phyloP scores from a whole-genome alignment of 2,329 filamentous ascomycete genomes.

The Rhytidhysteron rufulum region DNA sequence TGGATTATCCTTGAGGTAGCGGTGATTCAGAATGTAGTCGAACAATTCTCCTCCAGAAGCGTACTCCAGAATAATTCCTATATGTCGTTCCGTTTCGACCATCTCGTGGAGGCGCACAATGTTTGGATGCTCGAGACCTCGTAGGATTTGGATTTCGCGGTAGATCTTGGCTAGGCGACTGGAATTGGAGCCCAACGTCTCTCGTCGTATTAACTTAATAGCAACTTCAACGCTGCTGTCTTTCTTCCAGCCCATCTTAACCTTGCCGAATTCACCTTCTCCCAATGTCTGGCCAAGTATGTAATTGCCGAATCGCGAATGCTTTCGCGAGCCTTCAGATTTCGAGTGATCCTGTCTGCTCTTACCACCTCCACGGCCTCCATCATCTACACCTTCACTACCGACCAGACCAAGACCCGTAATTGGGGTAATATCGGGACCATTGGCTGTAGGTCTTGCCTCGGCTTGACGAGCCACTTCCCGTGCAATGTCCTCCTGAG shows the following conservation, averaged over 20 bases:
- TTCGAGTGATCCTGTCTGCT: conserved; percentile 58
- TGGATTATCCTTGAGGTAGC: conserved; percentile 90
- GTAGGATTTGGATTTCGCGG: conserved; percentile 89
- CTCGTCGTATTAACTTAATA: conserved; percentile 94
- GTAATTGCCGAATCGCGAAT: conserved; percentile 91
- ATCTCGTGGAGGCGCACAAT: conserved; percentile 97
- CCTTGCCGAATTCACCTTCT: conserved; percentile 97
- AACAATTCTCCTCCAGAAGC: conserved; percentile 96
- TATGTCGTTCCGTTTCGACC: conserved; percentile 95
- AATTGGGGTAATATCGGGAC: conserved; percentile 43
- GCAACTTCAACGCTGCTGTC: conserved; percentile 90
- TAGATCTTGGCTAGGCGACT: conserved; percentile 93
- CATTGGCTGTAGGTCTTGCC: conserved; percentile 44
- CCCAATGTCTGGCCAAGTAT: conserved; percentile 93
- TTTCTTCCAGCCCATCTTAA: conserved; percentile 97
- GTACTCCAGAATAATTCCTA: conserved; percentile 97
- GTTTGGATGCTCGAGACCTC: conserved; percentile 86
- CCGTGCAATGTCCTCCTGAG: conserved; percentile 67
- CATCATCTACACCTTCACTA: conserved; percentile 50
- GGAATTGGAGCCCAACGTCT: conserved; percentile 83
- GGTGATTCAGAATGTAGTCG: conserved; percentile 95
- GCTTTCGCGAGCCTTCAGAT: conserved; percentile 56
- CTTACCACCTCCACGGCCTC: conserved; percentile 38
- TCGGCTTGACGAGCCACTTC: conserved; percentile 67
- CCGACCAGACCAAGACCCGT: conserved; percentile 48